These are phyloP conservation scores for Tylopilus sp. DNA, from an alignment of 1,284 basidiomycete genomes.

Conservation along the genomic window DNA sequence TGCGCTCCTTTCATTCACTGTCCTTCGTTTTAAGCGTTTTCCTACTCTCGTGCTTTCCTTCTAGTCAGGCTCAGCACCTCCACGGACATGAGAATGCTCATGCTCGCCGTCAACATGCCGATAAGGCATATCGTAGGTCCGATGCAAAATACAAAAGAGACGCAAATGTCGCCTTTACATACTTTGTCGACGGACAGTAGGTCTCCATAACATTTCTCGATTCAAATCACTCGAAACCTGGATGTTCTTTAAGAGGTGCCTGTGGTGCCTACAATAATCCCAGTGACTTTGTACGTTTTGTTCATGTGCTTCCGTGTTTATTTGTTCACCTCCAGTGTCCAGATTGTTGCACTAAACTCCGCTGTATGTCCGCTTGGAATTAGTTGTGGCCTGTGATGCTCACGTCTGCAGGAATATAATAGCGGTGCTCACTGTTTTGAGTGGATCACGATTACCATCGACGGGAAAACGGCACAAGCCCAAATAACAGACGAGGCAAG, in stretches of 20 bases:
- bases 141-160: constrained; percentile 21
- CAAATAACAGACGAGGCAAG: constrained; percentile 53
- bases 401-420: constrained; percentile 36
- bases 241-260: constrained; percentile 29
- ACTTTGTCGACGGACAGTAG: constrained; percentile 28
- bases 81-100: constrained; percentile 10
- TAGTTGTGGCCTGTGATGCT: constrained; percentile 1
- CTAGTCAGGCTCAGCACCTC: constrained; percentile 9
- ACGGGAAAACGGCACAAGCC: constrained; percentile 54
- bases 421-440: constrained; percentile 51
- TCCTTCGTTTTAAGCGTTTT: constrained; percentile 26
- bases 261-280: constrained; percentile 27
- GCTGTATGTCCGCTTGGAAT: constrained; percentile 27
- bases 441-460: constrained; percentile 53
- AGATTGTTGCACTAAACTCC: constrained; percentile 49
- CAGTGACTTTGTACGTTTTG: constrained; percentile 27
- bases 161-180: constrained; percentile 25
- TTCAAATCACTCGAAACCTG: not conserved
- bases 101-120: constrained; percentile 7
- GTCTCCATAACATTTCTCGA: not conserved
- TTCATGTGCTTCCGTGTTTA: not conserved
- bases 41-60: constrained; percentile 17
- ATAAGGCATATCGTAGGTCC: not conserved
- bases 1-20: constrained; percentile 28
- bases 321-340: not conserved